Base-by-base conservation (phyloP, 2,329 filamentous ascomycete species). In the Aspergillus bombycis region DNA sequence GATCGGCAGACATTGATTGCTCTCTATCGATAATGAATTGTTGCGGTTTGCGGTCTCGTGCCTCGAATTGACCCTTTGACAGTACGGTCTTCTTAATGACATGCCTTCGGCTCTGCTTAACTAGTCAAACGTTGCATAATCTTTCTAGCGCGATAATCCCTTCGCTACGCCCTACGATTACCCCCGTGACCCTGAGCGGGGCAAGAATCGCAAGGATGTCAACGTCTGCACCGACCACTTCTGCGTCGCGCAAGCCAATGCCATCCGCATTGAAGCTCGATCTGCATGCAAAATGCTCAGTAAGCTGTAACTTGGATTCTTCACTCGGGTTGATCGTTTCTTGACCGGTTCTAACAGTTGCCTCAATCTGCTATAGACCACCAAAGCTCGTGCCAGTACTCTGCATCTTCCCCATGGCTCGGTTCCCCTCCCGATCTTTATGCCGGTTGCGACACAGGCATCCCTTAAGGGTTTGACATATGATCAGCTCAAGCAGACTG, bases 391-490 rank as follows among this genome's bases (percentile, higher is more conserved):
- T 70, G 95, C 95, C 57, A 95, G 95, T 59, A 89, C 88, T 63
- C 85, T 99, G 60, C 91, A 89, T 55, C 88, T 99, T 30, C 94
- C 95, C 57, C 96, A 99, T 87, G 95, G 95, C 62, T 85, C 90
- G 1, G 94, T 99, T 30, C 88, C 91, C 71, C 86, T 98, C 34
- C 95, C 96, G 9, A 89, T 98, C 63, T 99, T 99, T 79, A 99
- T 99, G 95, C 95, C 95, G 19, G 95, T 99, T 50, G 95, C 95
- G 34, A 99, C 95, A 0, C 95, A 99, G 79, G 95, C 92, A 1
- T 97, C 94, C 0, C 84, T 99, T 45, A 99, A 99, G 77, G 95
- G 95, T 50, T 81, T 99, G 61, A 98, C 95, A 0, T 93, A 94
- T 1, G 90, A 94, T 68, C 95, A 99, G 75, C 84, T 99, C 2